These are phyloP conservation scores for Macrophomina pseudophaseolina DNA, from an alignment of 2,329 filamentous ascomycete genomes.

Conservation along the genomic window DNA sequence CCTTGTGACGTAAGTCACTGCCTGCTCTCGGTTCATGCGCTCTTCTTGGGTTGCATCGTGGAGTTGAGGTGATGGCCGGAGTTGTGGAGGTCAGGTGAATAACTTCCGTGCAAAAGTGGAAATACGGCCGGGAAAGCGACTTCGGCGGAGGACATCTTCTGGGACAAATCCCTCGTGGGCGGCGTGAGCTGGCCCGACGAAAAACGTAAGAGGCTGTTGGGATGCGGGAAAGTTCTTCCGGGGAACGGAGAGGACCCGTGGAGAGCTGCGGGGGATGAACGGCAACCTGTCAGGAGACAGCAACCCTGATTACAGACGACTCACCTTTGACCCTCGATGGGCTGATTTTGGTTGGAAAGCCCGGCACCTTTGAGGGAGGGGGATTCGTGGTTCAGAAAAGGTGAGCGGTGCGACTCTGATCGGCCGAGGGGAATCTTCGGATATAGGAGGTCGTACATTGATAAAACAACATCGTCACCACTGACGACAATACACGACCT, in stretches of 20 bases:
- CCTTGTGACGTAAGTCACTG: not conserved
- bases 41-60: constrained; percentile 12
- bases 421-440: constrained; percentile 15
- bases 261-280: not conserved
- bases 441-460: not conserved
- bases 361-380: not conserved
- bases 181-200: not conserved
- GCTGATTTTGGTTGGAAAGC: not conserved
- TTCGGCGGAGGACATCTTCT: no score
- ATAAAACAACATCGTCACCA: not conserved
- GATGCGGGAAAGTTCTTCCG: constrained; percentile 2
- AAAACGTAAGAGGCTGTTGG: not conserved
- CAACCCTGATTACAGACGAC: not conserved
- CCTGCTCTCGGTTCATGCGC: not conserved
- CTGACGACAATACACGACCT: not conserved
- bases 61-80: not conserved
- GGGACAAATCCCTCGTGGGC: no score
- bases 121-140: not conserved
- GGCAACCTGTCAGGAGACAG: not conserved
- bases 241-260: not conserved
- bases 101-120: not conserved
- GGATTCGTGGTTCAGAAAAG: not conserved
- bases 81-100: not conserved
- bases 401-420: not conserved
- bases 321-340: not conserved